Evolutionary conservation across 306 rosid genomes (phyloP).

Genomic region (Vigna angularis): DNA sequence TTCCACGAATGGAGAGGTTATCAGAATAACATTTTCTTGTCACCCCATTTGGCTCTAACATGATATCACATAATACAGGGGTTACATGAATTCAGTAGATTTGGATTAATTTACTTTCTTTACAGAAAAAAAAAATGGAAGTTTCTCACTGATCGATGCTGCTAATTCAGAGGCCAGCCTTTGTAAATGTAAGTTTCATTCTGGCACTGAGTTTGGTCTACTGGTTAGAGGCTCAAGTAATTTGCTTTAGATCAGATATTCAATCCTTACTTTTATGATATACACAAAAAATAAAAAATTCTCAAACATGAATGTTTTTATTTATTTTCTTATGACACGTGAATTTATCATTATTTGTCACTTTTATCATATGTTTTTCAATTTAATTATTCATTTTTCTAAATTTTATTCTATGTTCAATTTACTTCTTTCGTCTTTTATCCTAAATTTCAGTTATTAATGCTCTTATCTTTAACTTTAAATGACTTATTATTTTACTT

Average conservation of each 20-base stretch:
- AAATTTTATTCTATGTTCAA: background rate
- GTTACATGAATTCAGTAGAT: conserved; percentile 22
- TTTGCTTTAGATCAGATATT: background rate
- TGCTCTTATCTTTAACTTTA: background rate
- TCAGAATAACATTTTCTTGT: conserved; percentile 41
- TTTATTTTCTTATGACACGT: background rate
- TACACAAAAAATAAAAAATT: background rate
- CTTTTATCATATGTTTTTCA: background rate
- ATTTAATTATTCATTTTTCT: background rate
- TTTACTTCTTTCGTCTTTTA: background rate
- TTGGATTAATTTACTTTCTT: conserved; percentile 21
- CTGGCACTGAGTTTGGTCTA: background rate
- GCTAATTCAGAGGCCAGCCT: background rate
- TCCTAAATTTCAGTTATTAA: background rate
- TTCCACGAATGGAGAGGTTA: conserved; percentile 44
- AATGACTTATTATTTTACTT: background rate
- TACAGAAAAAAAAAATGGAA: background rate
- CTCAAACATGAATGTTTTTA: background rate
- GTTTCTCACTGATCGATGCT: background rate
- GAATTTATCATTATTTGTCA: background rate
- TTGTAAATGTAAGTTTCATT: background rate
- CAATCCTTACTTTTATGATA: background rate
- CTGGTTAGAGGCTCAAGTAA: background rate
- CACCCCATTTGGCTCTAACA: conserved; percentile 29
- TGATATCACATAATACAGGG: background rate